A percentile compares a stretch with the other conserved stretches of the same genome.
Conservation (phyloP, 345 rosid species). For the Lumnitzera littorea region DNA sequence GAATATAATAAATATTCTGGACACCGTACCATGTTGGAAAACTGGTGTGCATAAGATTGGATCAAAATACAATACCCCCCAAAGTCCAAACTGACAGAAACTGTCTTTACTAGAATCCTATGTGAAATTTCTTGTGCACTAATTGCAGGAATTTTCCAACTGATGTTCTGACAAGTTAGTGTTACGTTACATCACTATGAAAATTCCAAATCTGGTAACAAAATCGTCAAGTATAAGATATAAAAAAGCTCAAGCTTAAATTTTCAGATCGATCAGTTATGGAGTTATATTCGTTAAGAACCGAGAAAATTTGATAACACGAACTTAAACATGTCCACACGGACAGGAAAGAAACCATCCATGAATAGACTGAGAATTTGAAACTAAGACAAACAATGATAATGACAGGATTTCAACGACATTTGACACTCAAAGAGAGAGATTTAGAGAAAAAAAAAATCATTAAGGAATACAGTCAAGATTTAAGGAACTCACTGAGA, state of each 20-base stretch:
- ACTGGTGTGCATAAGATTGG: not conserved
- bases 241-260: too few species aligned
- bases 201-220: too few species aligned
- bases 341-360: too few species aligned
- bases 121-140: not conserved
- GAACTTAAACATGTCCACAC: too few species aligned
- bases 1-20: not conserved
- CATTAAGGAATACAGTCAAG: not conserved
- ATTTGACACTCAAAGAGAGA: not conserved
- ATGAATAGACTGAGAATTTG: too few species aligned
- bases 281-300: too few species aligned
- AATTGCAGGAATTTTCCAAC: too few species aligned
- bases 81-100: not conserved
- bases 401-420: not conserved
- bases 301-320: too few species aligned
- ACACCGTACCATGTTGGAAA: not conserved
- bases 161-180: too few species aligned
- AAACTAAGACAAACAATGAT: not conserved
- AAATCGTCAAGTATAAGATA: too few species aligned
- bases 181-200: too few species aligned
- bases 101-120: not conserved
- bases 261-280: too few species aligned
- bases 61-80: not conserved
- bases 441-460: not conserved
- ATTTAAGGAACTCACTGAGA: constrained; percentile 32